phyloP scores from a whole-genome alignment of 2,329 filamentous ascomycete species.

The Scopulariopsis brevicaulis region DNA sequence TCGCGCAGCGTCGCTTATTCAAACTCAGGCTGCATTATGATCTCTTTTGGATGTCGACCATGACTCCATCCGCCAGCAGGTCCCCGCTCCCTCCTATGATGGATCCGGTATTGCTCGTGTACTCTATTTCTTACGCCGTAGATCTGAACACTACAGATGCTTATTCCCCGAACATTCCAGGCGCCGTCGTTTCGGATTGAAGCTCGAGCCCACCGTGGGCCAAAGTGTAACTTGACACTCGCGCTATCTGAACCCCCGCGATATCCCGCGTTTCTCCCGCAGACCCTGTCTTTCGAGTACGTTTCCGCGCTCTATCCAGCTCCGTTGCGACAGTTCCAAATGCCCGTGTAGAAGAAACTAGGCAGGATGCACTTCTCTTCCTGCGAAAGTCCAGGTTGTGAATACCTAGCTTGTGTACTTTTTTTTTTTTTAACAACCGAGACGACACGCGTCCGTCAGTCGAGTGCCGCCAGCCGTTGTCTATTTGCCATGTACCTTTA shows the following conservation, averaged over 20 bases:
- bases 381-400: too few species aligned
- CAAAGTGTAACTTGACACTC: neutral
- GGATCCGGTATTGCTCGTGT: neutral
- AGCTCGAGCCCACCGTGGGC: neutral
- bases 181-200: neutral
- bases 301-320: too few species aligned
- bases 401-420: too few species aligned
- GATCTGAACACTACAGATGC: neutral
- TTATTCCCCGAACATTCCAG: neutral
- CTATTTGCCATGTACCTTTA: neutral
- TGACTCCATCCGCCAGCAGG: neutral
- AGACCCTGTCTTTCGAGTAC: neutral
- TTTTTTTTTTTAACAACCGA: too few species aligned
- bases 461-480: neutral
- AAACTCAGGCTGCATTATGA: neutral
- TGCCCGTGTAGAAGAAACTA: too few species aligned
- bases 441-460: neutral
- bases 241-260: neutral
- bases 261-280: neutral
- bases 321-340: too few species aligned
- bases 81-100: neutral
- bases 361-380: too few species aligned
- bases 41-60: neutral
- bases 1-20: neutral
- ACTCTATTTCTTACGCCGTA: neutral